Base-by-base conservation (phyloP, 2,329 filamentous ascomycete genomes). In the Ophiobolus disseminans region DNA sequence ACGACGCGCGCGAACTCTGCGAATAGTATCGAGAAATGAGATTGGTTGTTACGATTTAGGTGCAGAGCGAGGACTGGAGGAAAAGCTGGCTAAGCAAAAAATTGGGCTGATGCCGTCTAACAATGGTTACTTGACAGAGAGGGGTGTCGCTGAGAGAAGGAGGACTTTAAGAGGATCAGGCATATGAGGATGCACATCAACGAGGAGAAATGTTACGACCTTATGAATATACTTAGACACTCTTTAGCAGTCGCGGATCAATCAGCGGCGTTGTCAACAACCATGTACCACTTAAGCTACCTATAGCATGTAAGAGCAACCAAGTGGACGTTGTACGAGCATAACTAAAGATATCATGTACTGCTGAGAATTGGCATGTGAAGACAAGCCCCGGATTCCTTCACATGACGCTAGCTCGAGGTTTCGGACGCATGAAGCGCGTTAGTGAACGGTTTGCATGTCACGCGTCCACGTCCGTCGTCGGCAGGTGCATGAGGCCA, bases 11-110 rank as follows among this genome's bases (percentile, higher is more conserved):
- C 44, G 20, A 44, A 14, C 21, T 48, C 48, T 19, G 40, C 20
- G 25, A 47, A 48, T 31, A 30, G 47, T 32, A 25, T 41, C 9
- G 59, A 62, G 41, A 63, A 66, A 44, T 58, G 40, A 55, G n/a
- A 22, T 17, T 9, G 19, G 19, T 19, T 21, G 14, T n/a, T n/a
- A n/a, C 2, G 13, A 17, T 11, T n/a, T 10, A 32, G 17, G 16
- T 19, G 31, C 16, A 32, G 9, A 32, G 8, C 6, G 8, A 14
- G 23, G 23, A 26, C 11, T 11, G 23, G 23, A 26, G 7, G 23
- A 4, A 14, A 4, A 32, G n/a, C 30, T n/a, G 7, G 30, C 10
- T 13, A 6, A 13, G 30, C 10, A 32, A 14, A 32, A 14, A 14
- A 7, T 13, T 14, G 30, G 30, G n/a, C 30, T 32, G 30, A 4